Percentiles rank a stretch among this genome's conserved stretches.
Conservation (phyloP, 208 protist genomes). For the Trypanosomatidae sp. region DNA sequence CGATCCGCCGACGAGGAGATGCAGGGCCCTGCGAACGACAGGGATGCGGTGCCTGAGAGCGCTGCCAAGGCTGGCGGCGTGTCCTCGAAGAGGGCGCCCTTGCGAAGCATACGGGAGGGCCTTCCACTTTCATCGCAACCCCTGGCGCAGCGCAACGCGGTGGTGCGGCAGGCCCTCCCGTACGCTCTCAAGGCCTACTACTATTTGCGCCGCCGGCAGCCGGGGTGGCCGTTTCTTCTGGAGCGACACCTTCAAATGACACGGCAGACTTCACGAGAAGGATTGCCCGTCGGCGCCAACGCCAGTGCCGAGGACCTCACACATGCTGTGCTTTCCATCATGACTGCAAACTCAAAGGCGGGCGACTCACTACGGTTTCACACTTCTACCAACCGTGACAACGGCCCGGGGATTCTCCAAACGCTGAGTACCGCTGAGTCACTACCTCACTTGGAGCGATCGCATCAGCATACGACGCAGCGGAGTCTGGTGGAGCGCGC, state of each 20-base stretch:
- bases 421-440: background rate
- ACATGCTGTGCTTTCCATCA: constrained; percentile 9
- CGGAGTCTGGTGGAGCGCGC: constrained; percentile 13
- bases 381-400: background rate
- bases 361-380: background rate
- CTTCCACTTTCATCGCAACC: constrained; percentile 7
- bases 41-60: background rate
- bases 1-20: background rate
- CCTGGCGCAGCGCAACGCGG: background rate
- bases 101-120: background rate
- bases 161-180: constrained; percentile 5
- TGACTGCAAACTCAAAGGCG: background rate
- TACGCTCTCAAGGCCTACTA: constrained; percentile 33
- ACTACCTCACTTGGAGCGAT: background rate
- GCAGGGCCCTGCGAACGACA: background rate
- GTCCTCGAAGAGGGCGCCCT: background rate
- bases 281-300: background rate
- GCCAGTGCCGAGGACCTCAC: background rate
- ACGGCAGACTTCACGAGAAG: background rate
- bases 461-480: constrained; percentile 7
- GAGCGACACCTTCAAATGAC: constrained; percentile 7
- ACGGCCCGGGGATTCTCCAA: background rate
- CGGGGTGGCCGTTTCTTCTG: constrained; percentile 21
- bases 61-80: background rate
- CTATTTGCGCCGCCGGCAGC: constrained; percentile 26